phyloP scores from a whole-genome alignment of 2,329 filamentous ascomycete species.

The Pseudovirgaria hyperparasitica region DNA sequence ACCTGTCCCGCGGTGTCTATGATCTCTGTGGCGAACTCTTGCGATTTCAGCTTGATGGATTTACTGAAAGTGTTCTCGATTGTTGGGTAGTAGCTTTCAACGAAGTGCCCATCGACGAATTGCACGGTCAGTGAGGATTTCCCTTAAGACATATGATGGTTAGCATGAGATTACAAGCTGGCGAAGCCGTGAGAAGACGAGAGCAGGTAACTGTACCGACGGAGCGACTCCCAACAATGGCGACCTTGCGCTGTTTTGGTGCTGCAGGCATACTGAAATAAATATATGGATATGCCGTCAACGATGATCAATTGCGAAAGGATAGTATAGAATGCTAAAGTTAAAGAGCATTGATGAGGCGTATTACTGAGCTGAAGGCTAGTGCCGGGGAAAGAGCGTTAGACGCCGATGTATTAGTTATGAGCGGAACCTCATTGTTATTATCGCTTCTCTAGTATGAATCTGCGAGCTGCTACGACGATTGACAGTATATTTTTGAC shows the following conservation, averaged over 20 bases:
- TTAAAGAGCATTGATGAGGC: too few relatives aligned
- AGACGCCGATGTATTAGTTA: too few relatives aligned
- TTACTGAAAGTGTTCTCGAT: conserved; percentile 99
- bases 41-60: conserved; percentile 80
- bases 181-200: not conserved
- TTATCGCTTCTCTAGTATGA: too few relatives aligned
- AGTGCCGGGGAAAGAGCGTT: too few relatives aligned
- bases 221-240: conserved; percentile 87
- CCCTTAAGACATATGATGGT: conserved; percentile 40
- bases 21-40: conserved; percentile 92
- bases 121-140: conserved; percentile 96
- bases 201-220: conserved; percentile 51
- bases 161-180: conserved; percentile 1
- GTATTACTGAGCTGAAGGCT: too few relatives aligned
- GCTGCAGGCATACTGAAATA: conserved; percentile 53
- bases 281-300: too few relatives aligned
- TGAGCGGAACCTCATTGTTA: too few relatives aligned
- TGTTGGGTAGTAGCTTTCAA: conserved; percentile 97
- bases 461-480: too few relatives aligned
- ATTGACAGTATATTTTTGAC: too few relatives aligned
- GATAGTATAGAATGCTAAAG: too few relatives aligned
- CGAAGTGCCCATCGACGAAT: conserved; percentile 95
- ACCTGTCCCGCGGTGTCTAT: conserved; percentile 96
- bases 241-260: conserved; percentile 85
- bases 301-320: too few relatives aligned